Conservation (phyloP, 139 green algal species). For the Coelastrella sp. region DNA sequence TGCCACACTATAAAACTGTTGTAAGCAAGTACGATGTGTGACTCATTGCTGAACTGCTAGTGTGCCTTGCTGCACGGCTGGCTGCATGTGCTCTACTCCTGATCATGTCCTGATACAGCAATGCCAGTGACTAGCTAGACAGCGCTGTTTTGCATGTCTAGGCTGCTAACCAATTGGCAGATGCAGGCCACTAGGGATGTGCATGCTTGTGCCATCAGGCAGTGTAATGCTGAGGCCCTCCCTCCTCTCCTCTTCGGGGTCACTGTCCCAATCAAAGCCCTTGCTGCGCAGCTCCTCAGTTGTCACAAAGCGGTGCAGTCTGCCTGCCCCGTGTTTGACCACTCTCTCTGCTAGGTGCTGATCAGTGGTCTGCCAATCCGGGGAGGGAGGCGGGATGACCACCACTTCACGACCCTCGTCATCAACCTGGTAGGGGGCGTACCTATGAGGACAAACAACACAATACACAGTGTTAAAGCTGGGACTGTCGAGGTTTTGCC, state of each 20-base stretch:
- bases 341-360: neutral
- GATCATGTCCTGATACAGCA: too few species aligned
- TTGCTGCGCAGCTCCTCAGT: neutral
- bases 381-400: neutral
- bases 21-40: too few species aligned
- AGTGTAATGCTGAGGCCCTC: neutral
- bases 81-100: too few species aligned
- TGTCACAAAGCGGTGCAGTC: neutral
- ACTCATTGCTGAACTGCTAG: too few species aligned
- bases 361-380: neutral
- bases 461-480: too few species aligned
- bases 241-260: neutral
- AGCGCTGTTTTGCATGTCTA: too few species aligned
- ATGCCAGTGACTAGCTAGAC: too few species aligned
- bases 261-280: conserved; percentile 15
- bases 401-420: neutral
- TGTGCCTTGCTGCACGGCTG: too few species aligned
- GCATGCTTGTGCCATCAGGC: neutral
- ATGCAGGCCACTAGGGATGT: neutral
- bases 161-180: neutral
- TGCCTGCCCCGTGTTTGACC: neutral
- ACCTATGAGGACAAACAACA: neutral
- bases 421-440: conserved; percentile 3
- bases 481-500: too few species aligned
- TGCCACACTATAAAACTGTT: too few species aligned